Evolutionary conservation across 129 eudicot species (phyloP).

Genomic region (Flaveria trinervia): DNA sequence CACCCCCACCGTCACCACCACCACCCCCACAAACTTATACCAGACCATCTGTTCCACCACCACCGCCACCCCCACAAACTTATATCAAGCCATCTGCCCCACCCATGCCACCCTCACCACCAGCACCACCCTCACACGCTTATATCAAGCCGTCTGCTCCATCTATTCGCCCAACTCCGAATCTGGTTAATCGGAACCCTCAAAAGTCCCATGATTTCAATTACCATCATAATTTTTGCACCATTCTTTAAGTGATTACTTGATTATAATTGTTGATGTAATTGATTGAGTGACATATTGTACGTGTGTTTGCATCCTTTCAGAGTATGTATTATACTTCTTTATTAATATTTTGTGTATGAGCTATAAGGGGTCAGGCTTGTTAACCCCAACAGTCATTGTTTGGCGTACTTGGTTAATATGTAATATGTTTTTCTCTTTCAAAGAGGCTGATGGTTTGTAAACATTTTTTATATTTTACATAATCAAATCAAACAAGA

Average conservation of each 20-base stretch:
- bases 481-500: background rate
- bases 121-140: background rate
- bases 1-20: background rate
- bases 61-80: no score
- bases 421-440: background rate
- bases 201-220: slow-evolving; percentile 6
- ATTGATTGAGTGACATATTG: background rate
- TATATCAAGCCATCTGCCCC: background rate
- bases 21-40: background rate
- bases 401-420: background rate
- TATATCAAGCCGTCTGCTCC: background rate
- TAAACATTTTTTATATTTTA: background rate
- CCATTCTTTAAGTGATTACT: background rate
- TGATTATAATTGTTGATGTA: background rate
- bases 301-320: background rate
- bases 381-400: background rate
- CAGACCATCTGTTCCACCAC: background rate
- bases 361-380: background rate
- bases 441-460: no score
- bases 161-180: background rate
- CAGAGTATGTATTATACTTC: background rate
- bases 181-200: slow-evolving; percentile 28
- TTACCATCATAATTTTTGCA: background rate
- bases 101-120: background rate
- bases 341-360: background rate